Percentiles rank a stretch among this genome's conserved stretches.
These are phyloP conservation scores for Penicillium concentricum DNA, from an alignment of 2,329 filamentous ascomycete species.

Conservation along the genomic window DNA sequence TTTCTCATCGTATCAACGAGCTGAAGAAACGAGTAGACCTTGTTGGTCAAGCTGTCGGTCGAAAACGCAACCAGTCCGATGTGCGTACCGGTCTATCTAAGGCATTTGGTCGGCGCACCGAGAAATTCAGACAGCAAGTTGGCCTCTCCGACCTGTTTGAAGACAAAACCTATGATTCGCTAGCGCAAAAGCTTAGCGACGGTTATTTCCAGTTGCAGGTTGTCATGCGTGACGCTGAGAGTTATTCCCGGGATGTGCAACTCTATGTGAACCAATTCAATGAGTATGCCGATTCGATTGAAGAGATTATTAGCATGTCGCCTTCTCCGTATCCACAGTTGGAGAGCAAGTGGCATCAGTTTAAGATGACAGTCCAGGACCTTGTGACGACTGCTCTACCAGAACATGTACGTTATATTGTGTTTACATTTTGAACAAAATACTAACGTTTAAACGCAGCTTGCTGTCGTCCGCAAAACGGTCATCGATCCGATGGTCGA, in stretches of 20 bases:
- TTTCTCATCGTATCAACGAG: slow-evolving; percentile 77
- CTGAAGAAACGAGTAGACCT: slow-evolving; percentile 93
- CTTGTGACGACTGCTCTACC: slow-evolving; percentile 79
- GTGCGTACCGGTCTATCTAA: slow-evolving; percentile 81
- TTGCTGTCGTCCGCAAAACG: slow-evolving; percentile 69
- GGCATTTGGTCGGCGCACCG: slow-evolving; percentile 83
- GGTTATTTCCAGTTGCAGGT: slow-evolving; percentile 92
- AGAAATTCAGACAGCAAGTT: slow-evolving; percentile 75
- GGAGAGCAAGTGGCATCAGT: slow-evolving; percentile 91
- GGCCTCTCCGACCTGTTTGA: slow-evolving; percentile 67
- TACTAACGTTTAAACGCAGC: slow-evolving; percentile 34
- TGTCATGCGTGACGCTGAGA: slow-evolving; percentile 89
- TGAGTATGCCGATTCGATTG: slow-evolving; percentile 76
- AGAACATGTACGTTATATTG: slow-evolving; percentile 64
- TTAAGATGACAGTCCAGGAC: slow-evolving; percentile 83
- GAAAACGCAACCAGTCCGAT: slow-evolving; percentile 86
- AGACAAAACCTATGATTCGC: slow-evolving; percentile 75
- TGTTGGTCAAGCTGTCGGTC: slow-evolving; percentile 81
- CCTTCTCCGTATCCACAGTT: slow-evolving; percentile 76
- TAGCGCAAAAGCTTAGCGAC: slow-evolving; percentile 84
- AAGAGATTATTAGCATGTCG: slow-evolving; percentile 70
- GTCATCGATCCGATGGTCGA: slow-evolving; percentile 82
- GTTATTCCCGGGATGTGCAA: slow-evolving; percentile 78
- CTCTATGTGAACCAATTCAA: slow-evolving; percentile 79
- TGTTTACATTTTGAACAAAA: background rate